These are phyloP conservation scores for Teratosphaeriaceae sp. DNA, from an alignment of 2,329 filamentous ascomycete species.

Conservation along the genomic window DNA sequence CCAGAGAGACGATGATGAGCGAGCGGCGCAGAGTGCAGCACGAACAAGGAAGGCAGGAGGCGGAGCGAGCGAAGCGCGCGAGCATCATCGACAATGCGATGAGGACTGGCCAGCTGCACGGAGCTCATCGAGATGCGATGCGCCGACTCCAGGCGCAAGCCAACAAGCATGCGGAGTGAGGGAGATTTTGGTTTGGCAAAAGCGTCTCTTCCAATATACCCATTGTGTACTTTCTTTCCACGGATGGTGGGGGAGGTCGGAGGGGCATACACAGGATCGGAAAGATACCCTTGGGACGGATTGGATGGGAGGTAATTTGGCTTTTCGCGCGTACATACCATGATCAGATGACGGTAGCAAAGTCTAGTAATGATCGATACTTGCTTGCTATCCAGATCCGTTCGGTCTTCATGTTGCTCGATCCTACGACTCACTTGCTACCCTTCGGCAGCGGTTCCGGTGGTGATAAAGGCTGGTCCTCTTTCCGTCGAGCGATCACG, in stretches of 20 bases:
- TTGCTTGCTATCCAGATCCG: too few species aligned
- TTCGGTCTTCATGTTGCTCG: too few species aligned
- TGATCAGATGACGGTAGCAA: not conserved
- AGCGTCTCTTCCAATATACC: not conserved
- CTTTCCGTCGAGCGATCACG: not conserved
- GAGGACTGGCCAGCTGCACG: conserved; percentile 65
- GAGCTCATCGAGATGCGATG: conserved; percentile 72
- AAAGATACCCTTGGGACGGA: not conserved
- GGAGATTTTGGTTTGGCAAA: not conserved
- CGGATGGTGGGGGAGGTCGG: not conserved
- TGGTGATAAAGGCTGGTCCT: not conserved
- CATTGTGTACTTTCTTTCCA: not conserved
- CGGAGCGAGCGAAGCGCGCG: conserved; percentile 53
- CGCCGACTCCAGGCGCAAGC: conserved; percentile 65
- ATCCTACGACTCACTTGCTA: too few species aligned
- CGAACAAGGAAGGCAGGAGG: conserved; percentile 51
- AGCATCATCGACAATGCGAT: conserved; percentile 66
- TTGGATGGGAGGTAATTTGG: not conserved
- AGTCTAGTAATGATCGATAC: not conserved
- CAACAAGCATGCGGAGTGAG: conserved; percentile 19
- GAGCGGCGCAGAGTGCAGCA: conserved; percentile 59
- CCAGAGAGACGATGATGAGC: conserved; percentile 45
- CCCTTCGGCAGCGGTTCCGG: conserved; percentile 3
- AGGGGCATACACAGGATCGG: not conserved
- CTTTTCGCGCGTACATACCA: not conserved